These are phyloP conservation scores for Papiliotrema laurentii DNA, from an alignment of 1,284 basidiomycete species.

Conservation along the genomic window DNA sequence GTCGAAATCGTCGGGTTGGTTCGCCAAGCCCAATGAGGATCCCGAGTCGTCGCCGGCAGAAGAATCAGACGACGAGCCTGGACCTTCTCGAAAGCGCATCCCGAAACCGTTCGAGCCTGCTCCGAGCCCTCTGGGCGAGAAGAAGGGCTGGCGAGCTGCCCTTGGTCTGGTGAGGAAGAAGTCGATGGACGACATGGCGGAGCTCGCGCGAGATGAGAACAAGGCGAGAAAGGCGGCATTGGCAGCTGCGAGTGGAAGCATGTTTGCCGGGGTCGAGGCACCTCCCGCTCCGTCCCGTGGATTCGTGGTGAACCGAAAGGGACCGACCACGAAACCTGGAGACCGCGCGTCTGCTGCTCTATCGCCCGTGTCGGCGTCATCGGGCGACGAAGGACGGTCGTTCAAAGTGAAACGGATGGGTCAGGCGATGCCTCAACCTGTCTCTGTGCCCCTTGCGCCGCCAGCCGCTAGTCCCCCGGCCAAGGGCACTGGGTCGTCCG, in stretches of 20 bases:
- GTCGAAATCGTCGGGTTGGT: conserved; percentile 14
- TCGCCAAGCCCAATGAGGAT: conserved; percentile 5
- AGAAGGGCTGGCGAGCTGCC: conserved; percentile 11
- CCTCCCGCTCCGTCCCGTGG: conserved; percentile 16
- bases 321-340: too few relatives aligned
- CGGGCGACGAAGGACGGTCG: neutral
- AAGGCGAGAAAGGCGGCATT: conserved; percentile 39
- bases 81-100: conserved; percentile 16
- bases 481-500: too few relatives aligned
- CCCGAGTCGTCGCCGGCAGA: conserved; percentile 8
- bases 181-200: conserved; percentile 18
- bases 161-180: conserved; percentile 22
- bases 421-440: conserved; percentile 6
- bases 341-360: neutral
- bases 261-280: conserved; percentile 37
- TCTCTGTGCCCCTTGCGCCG: neutral
- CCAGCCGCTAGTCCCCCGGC: too few relatives aligned
- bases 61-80: conserved; percentile 37
- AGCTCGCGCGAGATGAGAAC: conserved; percentile 34
- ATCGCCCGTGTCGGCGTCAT: neutral
- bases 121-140: conserved; percentile 9
- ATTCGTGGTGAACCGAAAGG: conserved; percentile 23
- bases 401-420: conserved; percentile 24
- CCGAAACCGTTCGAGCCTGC: conserved; percentile 21
- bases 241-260: conserved; percentile 34